Percentiles rank a stretch among this genome's conserved stretches.
These are phyloP conservation scores for Cercospora sesami DNA, from an alignment of 2,329 filamentous ascomycete genomes.

Conservation along the genomic window DNA sequence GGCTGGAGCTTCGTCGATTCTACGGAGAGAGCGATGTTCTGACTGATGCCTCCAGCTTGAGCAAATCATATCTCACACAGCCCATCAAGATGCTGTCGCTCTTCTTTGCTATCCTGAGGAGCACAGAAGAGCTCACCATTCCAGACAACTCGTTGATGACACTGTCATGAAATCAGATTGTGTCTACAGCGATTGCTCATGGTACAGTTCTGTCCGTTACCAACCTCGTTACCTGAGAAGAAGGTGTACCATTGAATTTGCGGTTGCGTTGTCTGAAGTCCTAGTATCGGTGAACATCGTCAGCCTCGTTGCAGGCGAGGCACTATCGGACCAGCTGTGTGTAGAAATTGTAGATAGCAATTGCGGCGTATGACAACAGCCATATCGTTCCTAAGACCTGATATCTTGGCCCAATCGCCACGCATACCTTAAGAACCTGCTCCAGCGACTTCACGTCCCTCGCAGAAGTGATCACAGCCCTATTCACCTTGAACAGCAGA, in stretches of 20 bases:
- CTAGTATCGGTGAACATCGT: not conserved
- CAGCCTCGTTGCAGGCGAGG: not conserved
- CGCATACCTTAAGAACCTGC: too few relatives aligned
- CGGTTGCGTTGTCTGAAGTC: not conserved
- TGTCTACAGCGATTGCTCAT: not conserved
- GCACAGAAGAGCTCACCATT: not conserved
- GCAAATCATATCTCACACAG: not conserved
- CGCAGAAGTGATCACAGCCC: too few relatives aligned
- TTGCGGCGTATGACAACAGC: too few relatives aligned
- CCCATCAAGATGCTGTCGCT: not conserved
- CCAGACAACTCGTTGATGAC: not conserved
- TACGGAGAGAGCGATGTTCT: not conserved
- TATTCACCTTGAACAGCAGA: too few relatives aligned
- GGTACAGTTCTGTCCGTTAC: not conserved
- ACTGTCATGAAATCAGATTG: not conserved
- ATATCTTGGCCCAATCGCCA: too few relatives aligned
- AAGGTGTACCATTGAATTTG: not conserved
- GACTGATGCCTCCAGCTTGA: not conserved
- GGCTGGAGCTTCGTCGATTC: not conserved
- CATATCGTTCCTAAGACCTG: too few relatives aligned
- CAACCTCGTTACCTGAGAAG: not conserved
- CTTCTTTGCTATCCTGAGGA: not conserved
- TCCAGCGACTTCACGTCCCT: too few relatives aligned
- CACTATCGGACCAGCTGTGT: not conserved
- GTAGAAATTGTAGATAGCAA: not conserved